Evolutionary conservation across 2,329 filamentous ascomycete species (phyloP), one percentile per base, ranked within the genome.

Genomic region (Aspergillus aculeatus): DNA sequence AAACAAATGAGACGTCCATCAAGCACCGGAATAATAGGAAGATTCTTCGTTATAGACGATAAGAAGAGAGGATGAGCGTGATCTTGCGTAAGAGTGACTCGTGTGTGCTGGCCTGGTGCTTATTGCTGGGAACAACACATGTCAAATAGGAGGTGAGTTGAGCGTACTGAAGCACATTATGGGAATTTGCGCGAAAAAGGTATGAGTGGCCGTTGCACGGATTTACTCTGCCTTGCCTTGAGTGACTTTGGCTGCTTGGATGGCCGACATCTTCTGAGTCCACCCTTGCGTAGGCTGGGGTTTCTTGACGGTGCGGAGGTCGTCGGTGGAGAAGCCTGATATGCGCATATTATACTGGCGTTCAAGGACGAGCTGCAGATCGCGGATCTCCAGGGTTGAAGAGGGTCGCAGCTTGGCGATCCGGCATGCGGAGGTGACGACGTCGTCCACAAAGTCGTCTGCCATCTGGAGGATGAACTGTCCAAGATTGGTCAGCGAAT

Each of bases 241-340:
- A 3, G 78, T 80, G 23, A 80, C 92, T 81, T 98, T 98, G 50
- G 92, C 92, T 1, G 93, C 94, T 78, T 96, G 92, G 16, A 99
- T 89, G 24, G 95, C 94, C 70, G 92, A 94, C 89, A 99, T 96
- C 83, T 99, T 99, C 66, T 90, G 89, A 63, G 95, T 94, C 92
- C 95, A 99, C 23, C 87, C 90, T 16, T 89, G 81, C 21, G 92
- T 88, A 2, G 95, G 95, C 73, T 95, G 90, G 56, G 96, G 89
- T 81, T 97, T 97, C 74, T 93, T 89, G 31, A 98, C 94, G 0
- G 92, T 97, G 59, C 95, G 88, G 61, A 97, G 85, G 78, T 99
- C 95, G 72, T 99, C 95, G 3, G 92, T 91, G 0, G 92, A 91
- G 78, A 96, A 98, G 12, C 95, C 95, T 0, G 95, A 95, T 60